These are phyloP conservation scores for Nakazawaea ambrosiae DNA, from an alignment of 805 yeast genomes.

Conservation along the genomic window DNA sequence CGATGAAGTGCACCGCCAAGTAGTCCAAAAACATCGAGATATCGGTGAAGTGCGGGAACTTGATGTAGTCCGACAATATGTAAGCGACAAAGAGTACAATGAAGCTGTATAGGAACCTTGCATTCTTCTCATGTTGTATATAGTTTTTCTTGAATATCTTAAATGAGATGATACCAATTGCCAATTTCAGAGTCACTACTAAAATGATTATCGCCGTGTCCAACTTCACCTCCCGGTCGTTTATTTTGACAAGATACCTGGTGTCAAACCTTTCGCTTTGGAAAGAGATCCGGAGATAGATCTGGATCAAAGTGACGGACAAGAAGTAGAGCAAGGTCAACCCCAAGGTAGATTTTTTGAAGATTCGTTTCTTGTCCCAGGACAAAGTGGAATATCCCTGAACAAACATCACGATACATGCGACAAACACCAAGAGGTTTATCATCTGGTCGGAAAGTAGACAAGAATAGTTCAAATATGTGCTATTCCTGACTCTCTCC, in stretches of 20 bases:
- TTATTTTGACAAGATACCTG: constrained; percentile 3
- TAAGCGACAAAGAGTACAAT: constrained; percentile 1
- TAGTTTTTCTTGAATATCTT: constrained; percentile 2
- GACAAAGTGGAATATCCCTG: constrained; percentile 5
- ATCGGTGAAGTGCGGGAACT: constrained; percentile 5
- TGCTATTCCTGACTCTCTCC: constrained; percentile 2
- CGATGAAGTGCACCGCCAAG: constrained; percentile 5
- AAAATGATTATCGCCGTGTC: constrained; percentile 1
- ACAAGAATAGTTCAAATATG: neutral
- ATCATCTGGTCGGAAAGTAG: constrained; percentile 4
- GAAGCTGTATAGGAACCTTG: constrained; percentile 5
- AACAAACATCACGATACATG: constrained; percentile 2
- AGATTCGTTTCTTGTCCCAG: neutral
- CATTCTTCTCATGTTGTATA: neutral
- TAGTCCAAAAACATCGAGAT: neutral
- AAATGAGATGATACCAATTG: neutral
- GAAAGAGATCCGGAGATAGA: constrained; percentile 2
- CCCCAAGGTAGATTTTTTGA: neutral
- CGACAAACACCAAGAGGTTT: constrained; percentile 1
- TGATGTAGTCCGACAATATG: constrained; percentile 6
- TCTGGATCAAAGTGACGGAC: constrained; percentile 4
- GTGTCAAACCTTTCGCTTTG: neutral
- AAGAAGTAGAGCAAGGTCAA: constrained; percentile 3
- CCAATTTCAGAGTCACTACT: constrained; percentile 1
- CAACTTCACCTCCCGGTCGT: constrained; percentile 1